phyloP scores from a whole-genome alignment of 106 monocot species.

The Narthecium ossifragum region DNA sequence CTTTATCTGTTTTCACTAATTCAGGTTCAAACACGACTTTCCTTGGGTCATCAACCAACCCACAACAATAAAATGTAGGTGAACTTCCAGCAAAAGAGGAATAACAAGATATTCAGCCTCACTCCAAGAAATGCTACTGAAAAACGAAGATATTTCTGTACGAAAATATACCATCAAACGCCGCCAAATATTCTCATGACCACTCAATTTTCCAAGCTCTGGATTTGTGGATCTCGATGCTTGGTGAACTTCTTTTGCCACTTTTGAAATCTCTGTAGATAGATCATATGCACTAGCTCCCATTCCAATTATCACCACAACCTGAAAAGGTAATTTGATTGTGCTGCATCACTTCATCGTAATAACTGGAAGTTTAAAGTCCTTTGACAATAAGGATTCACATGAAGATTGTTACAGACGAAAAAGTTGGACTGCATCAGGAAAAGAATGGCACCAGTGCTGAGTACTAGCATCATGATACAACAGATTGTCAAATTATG shows the following conservation, averaged over 20 bases:
- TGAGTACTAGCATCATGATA: background rate
- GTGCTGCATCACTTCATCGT: no score
- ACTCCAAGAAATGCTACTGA: no score
- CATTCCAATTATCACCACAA: slow-evolving; percentile 35
- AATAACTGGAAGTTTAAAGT: background rate
- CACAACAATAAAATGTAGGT: no score
- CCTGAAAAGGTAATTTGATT: slow-evolving; percentile 24
- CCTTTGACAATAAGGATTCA: no score
- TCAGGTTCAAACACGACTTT: background rate
- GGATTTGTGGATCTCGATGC: slow-evolving; percentile 23
- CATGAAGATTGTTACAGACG: background rate
- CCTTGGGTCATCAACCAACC: background rate
- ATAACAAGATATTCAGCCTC: background rate
- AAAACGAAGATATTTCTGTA: no score
- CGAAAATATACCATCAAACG: slow-evolving; percentile 24
- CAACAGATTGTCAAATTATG: background rate
- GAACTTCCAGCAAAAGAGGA: no score
- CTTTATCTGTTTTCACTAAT: slow-evolving; percentile 20
- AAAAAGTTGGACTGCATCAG: background rate
- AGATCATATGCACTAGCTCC: slow-evolving; percentile 39
- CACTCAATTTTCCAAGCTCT: slow-evolving; percentile 20
- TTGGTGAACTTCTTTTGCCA: slow-evolving; percentile 46
- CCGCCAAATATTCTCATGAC: slow-evolving; percentile 28
- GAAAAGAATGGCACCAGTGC: background rate
- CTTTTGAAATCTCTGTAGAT: slow-evolving; percentile 30